Conservation (phyloP, 306 rosid species). For the Fagus sylvatica region DNA sequence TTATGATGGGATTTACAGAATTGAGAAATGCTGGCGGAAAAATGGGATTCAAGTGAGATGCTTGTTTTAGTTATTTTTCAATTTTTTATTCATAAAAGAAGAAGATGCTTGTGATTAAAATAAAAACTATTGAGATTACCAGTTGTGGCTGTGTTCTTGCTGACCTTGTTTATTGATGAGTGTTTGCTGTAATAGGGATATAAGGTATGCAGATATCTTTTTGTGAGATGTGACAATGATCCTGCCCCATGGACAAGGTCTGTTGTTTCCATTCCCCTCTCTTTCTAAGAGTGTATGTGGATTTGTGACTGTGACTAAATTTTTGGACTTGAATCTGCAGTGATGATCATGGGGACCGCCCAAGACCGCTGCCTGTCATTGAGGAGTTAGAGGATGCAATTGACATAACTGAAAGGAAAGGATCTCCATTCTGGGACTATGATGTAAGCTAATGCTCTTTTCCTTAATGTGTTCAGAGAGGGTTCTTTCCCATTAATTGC, state of each 20-base stretch:
- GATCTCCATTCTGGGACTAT: slow-evolving; percentile 64
- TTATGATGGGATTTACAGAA: slow-evolving; percentile 78
- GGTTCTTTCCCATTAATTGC: neutral
- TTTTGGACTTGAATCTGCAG: slow-evolving; percentile 32
- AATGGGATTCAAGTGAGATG: slow-evolving; percentile 57
- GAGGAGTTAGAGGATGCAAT: slow-evolving; percentile 48
- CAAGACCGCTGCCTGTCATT: slow-evolving; percentile 52
- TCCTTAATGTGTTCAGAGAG: neutral
- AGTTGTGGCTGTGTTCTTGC: neutral
- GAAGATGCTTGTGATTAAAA: neutral
- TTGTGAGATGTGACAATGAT: slow-evolving; percentile 83
- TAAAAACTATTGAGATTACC: neutral
- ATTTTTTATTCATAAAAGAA: no score
- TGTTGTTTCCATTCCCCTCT: neutral
- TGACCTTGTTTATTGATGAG: slow-evolving; percentile 10
- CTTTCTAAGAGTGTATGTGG: neutral
- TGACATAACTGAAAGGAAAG: slow-evolving; percentile 55
- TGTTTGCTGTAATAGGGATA: slow-evolving; percentile 48
- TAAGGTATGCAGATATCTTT: slow-evolving; percentile 68
- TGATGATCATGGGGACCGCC: slow-evolving; percentile 63
- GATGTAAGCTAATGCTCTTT: slow-evolving; percentile 47
- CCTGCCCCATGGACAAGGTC: slow-evolving; percentile 88
- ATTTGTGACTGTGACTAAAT: neutral
- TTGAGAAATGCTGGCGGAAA: slow-evolving; percentile 88
- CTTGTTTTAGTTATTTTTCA: neutral